Evolutionary conservation across 176 grass and related monocot genomes (phyloP).

Genomic region (Aegilops sharonensis): DNA sequence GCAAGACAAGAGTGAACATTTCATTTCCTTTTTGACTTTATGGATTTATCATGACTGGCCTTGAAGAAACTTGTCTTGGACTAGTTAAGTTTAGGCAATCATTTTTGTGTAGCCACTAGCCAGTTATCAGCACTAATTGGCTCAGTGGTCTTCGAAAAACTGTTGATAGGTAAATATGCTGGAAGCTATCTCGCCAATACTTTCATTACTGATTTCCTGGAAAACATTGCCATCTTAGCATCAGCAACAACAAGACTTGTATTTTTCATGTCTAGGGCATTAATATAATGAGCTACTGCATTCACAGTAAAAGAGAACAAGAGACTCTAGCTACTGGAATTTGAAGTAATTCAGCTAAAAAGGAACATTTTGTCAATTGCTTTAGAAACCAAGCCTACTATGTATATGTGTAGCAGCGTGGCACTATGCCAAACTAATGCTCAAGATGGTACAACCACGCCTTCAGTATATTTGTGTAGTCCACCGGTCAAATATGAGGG

Average conservation of each 20-base stretch:
- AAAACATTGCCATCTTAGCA: conserved; percentile 13
- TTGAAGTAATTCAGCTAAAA: conserved; percentile 7
- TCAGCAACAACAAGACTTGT: conserved; percentile 5
- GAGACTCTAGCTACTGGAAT: conserved; percentile 21
- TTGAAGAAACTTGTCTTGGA: neutral
- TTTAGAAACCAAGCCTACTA: neutral
- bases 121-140: conserved; percentile 3
- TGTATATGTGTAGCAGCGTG: neutral
- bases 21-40: neutral
- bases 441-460: neutral
- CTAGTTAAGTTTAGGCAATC: neutral
- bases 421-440: neutral
- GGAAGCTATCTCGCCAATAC: neutral
- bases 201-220: conserved; percentile 12
- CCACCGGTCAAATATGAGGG: neutral
- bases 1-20: neutral
- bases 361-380: conserved; percentile 1
- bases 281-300: neutral
- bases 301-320: conserved; percentile 15
- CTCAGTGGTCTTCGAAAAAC: neutral
- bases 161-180: neutral
- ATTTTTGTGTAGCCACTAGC: conserved; percentile 10
- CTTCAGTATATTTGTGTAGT: conserved; percentile 16
- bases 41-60: neutral
- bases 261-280: neutral